These are phyloP conservation scores for Skeletonema costatum DNA, from an alignment of 108 stramenopile species.

Conservation along the genomic window DNA sequence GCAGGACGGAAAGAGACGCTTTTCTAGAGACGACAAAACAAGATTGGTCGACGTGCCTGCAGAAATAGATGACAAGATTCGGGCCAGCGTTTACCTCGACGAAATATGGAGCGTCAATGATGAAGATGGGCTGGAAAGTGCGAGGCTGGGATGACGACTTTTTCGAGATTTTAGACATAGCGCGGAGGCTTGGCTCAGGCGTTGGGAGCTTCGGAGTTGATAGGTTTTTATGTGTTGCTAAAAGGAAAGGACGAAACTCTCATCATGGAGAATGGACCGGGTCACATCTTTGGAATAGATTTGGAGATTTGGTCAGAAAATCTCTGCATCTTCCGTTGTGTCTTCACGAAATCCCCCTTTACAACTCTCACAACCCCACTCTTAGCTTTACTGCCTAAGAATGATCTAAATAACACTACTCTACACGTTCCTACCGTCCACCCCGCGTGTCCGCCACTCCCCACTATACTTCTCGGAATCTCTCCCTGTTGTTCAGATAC, in stretches of 20 bases:
- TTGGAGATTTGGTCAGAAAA: not conserved
- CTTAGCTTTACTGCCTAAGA: no score
- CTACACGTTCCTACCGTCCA: no score
- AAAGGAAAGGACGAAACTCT: constrained; percentile 50
- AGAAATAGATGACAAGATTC: constrained; percentile 44
- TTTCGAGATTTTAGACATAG: constrained; percentile 61
- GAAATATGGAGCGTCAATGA: constrained; percentile 62
- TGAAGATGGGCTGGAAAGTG: constrained; percentile 70
- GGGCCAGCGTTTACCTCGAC: constrained; percentile 46
- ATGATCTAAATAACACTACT: no score
- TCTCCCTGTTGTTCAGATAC: no score
- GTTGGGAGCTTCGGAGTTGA: constrained; percentile 65
- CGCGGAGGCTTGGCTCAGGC: constrained; percentile 55
- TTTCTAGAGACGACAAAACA: constrained; percentile 34
- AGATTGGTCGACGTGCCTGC: constrained; percentile 40
- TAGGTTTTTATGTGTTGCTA: constrained; percentile 66
- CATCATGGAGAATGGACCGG: constrained; percentile 17
- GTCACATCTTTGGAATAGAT: not conserved
- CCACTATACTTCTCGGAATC: no score
- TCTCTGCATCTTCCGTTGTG: not conserved
- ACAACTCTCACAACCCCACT: no score
- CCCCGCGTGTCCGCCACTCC: no score
- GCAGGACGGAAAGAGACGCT: constrained; percentile 33
- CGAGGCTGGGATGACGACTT: constrained; percentile 52
- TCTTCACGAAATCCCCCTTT: no score